A percentile compares a stretch with the other conserved stretches of the same genome.
phyloP scores from a whole-genome alignment of 2,329 filamentous ascomycete species.

The Diaporthe citri region DNA sequence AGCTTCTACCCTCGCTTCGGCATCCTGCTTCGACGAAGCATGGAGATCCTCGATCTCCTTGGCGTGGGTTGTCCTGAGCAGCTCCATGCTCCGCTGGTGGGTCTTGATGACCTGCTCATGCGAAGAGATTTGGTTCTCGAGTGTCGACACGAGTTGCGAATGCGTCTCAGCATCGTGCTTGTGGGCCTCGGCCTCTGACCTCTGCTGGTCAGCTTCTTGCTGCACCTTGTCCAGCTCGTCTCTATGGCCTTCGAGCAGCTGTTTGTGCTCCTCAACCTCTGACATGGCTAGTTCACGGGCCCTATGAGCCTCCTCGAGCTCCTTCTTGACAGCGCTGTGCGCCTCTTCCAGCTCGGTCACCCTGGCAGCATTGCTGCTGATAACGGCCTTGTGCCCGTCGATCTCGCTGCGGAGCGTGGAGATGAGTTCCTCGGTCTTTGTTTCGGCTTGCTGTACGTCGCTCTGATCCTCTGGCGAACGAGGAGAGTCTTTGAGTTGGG shows the following conservation, averaged over 20 bases:
- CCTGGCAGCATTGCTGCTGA: slow-evolving; percentile 75
- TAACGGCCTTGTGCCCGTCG: slow-evolving; percentile 82
- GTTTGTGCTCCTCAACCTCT: slow-evolving; percentile 59
- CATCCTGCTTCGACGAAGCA: slow-evolving; percentile 62
- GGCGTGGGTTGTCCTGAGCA: slow-evolving; percentile 63
- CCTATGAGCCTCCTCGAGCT: slow-evolving; percentile 76
- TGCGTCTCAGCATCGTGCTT: slow-evolving; percentile 45
- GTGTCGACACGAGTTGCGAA: slow-evolving; percentile 59
- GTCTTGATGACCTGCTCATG: slow-evolving; percentile 70
- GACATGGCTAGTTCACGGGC: slow-evolving; percentile 65
- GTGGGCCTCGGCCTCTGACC: slow-evolving; percentile 59
- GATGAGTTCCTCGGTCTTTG: slow-evolving; percentile 71
- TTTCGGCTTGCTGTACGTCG: slow-evolving; percentile 62
- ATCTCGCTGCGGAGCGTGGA: slow-evolving; percentile 78
- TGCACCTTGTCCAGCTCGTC: slow-evolving; percentile 76
- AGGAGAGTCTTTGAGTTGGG: slow-evolving; percentile 32
- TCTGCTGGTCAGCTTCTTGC: slow-evolving; percentile 67
- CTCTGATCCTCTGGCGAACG: slow-evolving; percentile 40
- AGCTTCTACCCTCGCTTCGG: slow-evolving; percentile 68
- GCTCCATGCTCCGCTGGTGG: slow-evolving; percentile 64
- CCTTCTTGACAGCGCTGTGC: slow-evolving; percentile 73
- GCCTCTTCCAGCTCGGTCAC: slow-evolving; percentile 81
- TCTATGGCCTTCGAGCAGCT: slow-evolving; percentile 50
- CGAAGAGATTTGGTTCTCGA: slow-evolving; percentile 70
- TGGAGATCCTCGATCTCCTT: slow-evolving; percentile 58